Evolutionary conservation across 768 basidiomycete genomes (phyloP).

Genomic region (Pluteus cervinus): DNA sequence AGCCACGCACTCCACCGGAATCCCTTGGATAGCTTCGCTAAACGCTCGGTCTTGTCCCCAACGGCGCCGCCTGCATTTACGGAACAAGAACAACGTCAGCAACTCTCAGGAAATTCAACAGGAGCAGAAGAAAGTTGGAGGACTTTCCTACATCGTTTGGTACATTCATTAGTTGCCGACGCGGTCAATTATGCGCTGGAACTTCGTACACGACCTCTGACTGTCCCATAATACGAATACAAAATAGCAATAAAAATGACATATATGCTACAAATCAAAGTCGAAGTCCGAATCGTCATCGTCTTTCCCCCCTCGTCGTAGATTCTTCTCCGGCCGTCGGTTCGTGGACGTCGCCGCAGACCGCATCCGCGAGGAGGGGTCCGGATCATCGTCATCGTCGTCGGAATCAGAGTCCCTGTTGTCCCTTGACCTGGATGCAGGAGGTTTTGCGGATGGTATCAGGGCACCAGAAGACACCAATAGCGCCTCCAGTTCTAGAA

Average conservation of each 20-base stretch:
- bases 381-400: conserved; percentile 37
- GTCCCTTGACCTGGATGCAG: conserved; percentile 23
- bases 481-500: conserved; percentile 63
- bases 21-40: too few relatives aligned
- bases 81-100: background rate
- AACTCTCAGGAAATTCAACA: conserved; percentile 1
- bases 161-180: too few relatives aligned
- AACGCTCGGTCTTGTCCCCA: background rate
- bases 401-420: conserved; percentile 43
- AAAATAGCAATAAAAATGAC: too few relatives aligned
- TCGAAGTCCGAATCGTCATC: conserved; percentile 67
- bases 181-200: too few relatives aligned
- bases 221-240: too few relatives aligned
- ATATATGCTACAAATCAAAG: conserved; percentile 47
- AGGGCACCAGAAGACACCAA: conserved; percentile 62
- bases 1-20: too few relatives aligned
- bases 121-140: conserved; percentile 1
- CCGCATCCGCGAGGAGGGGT: conserved; percentile 47
- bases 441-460: conserved; percentile 47
- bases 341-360: conserved; percentile 58
- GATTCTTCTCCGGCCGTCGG: conserved; percentile 43
- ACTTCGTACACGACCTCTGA: too few relatives aligned
- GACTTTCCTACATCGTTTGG: too few relatives aligned
- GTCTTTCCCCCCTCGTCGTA: conserved; percentile 34
- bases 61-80: background rate